Base-by-base conservation (phyloP, 441 rosid species). In the Macaranga tanarius region DNA sequence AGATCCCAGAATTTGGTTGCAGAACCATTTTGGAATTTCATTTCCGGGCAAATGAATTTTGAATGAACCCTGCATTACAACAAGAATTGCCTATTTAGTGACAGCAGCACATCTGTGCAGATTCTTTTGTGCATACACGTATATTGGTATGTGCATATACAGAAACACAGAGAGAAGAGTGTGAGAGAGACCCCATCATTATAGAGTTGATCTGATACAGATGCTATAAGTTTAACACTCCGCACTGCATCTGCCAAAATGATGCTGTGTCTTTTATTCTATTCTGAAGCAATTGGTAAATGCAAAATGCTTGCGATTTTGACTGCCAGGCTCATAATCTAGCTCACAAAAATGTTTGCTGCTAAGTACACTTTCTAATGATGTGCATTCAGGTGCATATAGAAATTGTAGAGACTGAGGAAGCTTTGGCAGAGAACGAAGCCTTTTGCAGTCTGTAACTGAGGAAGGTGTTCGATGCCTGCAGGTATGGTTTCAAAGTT, bases 401-500 rank as follows among this genome's bases (percentile, higher is more conserved):
- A 69, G 23, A 58, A 3, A 2, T 10, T 9, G 3, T 12, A 57
- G 25, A 11, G 40, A 40, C 64, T 2, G 10, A 7, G 55, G 73
- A 57, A 69, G 64, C 64, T 42, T 23, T 7, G 64, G 73, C 73
- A 69, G 22, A 44, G 55, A 56, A 2, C 23, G 56, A 58, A 69
- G 73, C 64, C 19, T 69, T 58, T 17, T 44, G 65, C 73, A 69
- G 2, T 38, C 10, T 25, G 4, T 7, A 69, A 19, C 25, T 22
- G 23, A 57, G 73, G 7, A 57, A 69, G 73, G n/a, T 57, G 63
- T 58, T 45, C 25, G 19, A 69, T 58, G 62, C 63, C 23, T 22
- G 28, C 72, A 56, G 72, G 72, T 56, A 69, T 12, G 10, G 23
- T 69, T 20, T 56, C 63, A 8, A 69, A 68, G 72, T 68, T 56